Conservation (phyloP, 495 filamentous ascomycete species). For the Penicillium chermesinum region DNA sequence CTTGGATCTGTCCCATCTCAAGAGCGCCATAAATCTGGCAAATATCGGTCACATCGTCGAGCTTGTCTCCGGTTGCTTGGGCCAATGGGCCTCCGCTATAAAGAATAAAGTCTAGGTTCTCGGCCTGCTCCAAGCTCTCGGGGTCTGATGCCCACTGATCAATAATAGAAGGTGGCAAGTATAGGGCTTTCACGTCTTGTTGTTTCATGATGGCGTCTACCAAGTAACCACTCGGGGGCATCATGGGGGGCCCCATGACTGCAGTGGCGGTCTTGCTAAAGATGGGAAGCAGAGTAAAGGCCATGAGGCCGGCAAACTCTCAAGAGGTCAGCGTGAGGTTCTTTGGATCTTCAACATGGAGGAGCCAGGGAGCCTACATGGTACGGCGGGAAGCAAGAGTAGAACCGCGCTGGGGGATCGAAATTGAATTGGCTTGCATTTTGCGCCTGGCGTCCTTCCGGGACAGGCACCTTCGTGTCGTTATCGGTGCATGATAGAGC, state of each 20-base stretch:
- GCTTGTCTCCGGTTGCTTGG: slow-evolving; percentile 12
- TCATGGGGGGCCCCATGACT: slow-evolving; percentile 20
- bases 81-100: slow-evolving; percentile 26
- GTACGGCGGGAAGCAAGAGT: slow-evolving; percentile 24
- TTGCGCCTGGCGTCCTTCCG: slow-evolving; percentile 21
- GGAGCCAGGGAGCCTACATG: slow-evolving; percentile 14
- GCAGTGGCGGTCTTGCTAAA: slow-evolving; percentile 14
- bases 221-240: slow-evolving; percentile 20
- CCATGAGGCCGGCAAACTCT: slow-evolving; percentile 8
- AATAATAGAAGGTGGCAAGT: slow-evolving; percentile 18
- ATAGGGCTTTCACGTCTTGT: slow-evolving; percentile 17
- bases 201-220: slow-evolving; percentile 16
- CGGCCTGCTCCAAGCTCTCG: slow-evolving; percentile 11
- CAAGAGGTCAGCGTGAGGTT: not conserved
- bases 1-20: slow-evolving; percentile 18
- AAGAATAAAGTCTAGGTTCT: slow-evolving; percentile 19
- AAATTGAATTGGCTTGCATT: slow-evolving; percentile 21
- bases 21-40: slow-evolving; percentile 24
- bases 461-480: slow-evolving; percentile 21
- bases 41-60: slow-evolving; percentile 24
- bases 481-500: slow-evolving; percentile 24
- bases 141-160: slow-evolving; percentile 22
- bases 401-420: slow-evolving; percentile 14
- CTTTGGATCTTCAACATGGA: not conserved
- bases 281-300: slow-evolving; percentile 8